Base-by-base conservation (phyloP, 2,329 filamentous ascomycete genomes). In the Beauveria rudraprayagi region DNA sequence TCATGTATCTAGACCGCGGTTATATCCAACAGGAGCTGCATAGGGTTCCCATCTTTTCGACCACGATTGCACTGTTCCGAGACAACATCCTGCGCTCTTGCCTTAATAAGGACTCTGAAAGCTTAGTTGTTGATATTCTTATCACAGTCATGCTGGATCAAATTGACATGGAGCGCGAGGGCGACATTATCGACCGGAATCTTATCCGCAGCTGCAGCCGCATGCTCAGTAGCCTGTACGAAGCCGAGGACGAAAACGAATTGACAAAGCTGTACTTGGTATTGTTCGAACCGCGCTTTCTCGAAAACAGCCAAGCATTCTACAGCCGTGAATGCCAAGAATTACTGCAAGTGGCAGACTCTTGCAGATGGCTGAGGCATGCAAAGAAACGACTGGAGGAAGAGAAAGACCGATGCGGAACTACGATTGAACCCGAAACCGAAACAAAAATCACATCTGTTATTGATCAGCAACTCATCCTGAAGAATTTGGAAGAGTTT, bases 1-100 rank as follows among this genome's bases (percentile, higher is more conserved):
- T 97, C 56, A 97, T 97, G 92, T 97, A 97, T 70, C 91, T 99
- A 80, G 93, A 99, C 71, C 88, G 92, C 55, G 87, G 92, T 30
- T 92, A 90, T 69, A 88, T 86, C 55, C 80, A 86, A 41, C 69
- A 72, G 55, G 91, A 95, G 64, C 69, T 75, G 6, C 83, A 86
- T 63, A 82, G 85, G 6, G 87, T 91, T 0, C 89, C 89, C 0
- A 94, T 97, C 60, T 97, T 92, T 70, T 84, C 88, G 16, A 85
- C 89, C 10, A 87, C 91, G 3, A 96, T 99, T 79, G 88, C 88
- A 3, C 79, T 97, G 2, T 99, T 96, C 73, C 86, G 93, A 43
- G 91, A 97, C 67, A 81, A 92, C 67, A 89, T 99, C 50, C 79
- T 99, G 9, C 84, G 85, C 34, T 84, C 85, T 0, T 77, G 76